Evolutionary conservation across 2,329 filamentous ascomycete genomes (phyloP).

Genomic region (Westerdykella ornata): DNA sequence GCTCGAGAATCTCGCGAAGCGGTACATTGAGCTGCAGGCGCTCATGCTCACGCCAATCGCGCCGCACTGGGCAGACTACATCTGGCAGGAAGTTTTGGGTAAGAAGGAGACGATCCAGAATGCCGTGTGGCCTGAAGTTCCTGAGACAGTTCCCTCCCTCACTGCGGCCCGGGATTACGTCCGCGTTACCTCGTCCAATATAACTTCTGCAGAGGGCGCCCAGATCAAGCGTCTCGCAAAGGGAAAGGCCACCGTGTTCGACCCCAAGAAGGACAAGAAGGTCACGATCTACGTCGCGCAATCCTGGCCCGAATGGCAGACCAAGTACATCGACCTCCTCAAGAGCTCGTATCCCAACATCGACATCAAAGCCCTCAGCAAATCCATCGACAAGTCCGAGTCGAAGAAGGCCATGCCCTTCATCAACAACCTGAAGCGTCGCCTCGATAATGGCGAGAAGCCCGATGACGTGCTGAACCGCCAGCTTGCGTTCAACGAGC

Average conservation of each 20-base stretch:
- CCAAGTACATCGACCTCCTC: conserved; percentile 49
- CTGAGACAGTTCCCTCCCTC: conserved; percentile 58
- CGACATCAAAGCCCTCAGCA: conserved; percentile 75
- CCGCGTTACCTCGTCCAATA: conserved; percentile 63
- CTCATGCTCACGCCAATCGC: conserved; percentile 76
- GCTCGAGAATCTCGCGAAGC: conserved; percentile 71
- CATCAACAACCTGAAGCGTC: conserved; percentile 78
- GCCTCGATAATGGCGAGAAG: conserved; percentile 63
- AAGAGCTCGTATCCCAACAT: conserved; percentile 40
- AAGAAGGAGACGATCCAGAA: conserved; percentile 71
- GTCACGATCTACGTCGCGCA: conserved; percentile 77
- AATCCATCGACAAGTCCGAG: conserved; percentile 74
- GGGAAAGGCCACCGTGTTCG: conserved; percentile 77
- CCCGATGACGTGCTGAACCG: conserved; percentile 67
- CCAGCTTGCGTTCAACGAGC: conserved; percentile 82
- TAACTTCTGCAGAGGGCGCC: conserved; percentile 76
- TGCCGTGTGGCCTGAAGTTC: conserved; percentile 65
- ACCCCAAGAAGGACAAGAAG: conserved; percentile 87
- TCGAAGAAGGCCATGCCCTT: conserved; percentile 99
- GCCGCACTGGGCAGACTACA: conserved; percentile 89
- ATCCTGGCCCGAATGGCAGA: conserved; percentile 83
- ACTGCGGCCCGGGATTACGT: conserved; percentile 80
- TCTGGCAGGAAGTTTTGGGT: conserved; percentile 86
- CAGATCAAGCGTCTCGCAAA: conserved; percentile 88
- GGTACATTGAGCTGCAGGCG: conserved; percentile 81